phyloP scores from a whole-genome alignment of 2,329 filamentous ascomycete genomes.

The Hysterium pulicare region DNA sequence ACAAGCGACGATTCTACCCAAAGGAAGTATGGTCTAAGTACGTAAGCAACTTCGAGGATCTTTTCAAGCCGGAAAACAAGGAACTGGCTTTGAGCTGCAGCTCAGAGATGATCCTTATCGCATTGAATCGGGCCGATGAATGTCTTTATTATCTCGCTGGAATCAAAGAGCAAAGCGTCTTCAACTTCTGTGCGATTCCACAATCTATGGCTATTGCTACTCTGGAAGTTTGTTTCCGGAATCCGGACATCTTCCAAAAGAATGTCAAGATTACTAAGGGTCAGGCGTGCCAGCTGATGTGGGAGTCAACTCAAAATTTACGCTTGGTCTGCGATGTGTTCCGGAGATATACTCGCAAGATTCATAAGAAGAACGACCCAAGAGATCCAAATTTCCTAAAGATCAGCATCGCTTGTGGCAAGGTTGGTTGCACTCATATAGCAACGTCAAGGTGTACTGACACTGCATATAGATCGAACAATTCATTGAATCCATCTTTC shows the following conservation, averaged over 20 bases:
- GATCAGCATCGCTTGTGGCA: constrained; percentile 86
- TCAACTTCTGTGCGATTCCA: constrained; percentile 98
- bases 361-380: constrained; percentile 91
- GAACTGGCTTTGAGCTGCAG: constrained; percentile 77
- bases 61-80: constrained; percentile 78
- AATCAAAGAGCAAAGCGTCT: constrained; percentile 91
- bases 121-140: constrained; percentile 81
- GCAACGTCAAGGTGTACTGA: constrained; percentile 4
- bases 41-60: constrained; percentile 81
- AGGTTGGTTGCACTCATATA: constrained; percentile 53
- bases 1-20: constrained; percentile 89
- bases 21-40: constrained; percentile 97
- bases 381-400: constrained; percentile 87
- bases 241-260: constrained; percentile 76
- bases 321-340: constrained; percentile 78
- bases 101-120: constrained; percentile 92
- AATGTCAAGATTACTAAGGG: constrained; percentile 98
- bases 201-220: constrained; percentile 98
- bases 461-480: constrained; percentile 70
- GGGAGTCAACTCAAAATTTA: constrained; percentile 87
- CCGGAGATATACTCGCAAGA: constrained; percentile 70
- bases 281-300: constrained; percentile 86
- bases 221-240: constrained; percentile 86
- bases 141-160: constrained; percentile 98
- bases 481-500: constrained; percentile 93